A percentile compares a stretch with the other conserved stretches of the same genome.
Evolutionary conservation across 495 filamentous ascomycete genomes (phyloP).

Genomic region (Evernia prunastri): DNA sequence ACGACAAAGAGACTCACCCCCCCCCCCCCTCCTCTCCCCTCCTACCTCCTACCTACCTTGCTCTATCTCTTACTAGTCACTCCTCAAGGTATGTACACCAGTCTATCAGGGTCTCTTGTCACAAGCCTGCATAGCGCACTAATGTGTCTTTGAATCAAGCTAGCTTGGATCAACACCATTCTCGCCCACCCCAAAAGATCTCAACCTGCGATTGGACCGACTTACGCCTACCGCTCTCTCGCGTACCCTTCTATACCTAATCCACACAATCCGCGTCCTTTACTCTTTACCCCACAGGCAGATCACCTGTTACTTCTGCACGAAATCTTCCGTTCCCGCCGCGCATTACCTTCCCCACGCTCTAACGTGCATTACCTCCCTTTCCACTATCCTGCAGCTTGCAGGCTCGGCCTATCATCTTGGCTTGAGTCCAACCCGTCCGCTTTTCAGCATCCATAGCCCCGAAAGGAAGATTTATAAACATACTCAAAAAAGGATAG

Average conservation of each 20-base stretch:
- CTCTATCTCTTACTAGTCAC: too few relatives aligned
- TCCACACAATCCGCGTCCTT: neutral
- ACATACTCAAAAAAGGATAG: neutral
- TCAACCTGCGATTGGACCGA: conserved; percentile 16
- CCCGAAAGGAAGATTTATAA: neutral
- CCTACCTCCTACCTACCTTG: neutral
- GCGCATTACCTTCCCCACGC: conserved; percentile 20
- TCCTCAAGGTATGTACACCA: neutral
- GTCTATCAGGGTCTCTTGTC: conserved; percentile 12
- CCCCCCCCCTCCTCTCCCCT: neutral
- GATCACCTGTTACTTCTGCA: conserved; percentile 27
- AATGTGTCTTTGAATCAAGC: conserved; percentile 12
- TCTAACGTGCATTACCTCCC: conserved; percentile 20
- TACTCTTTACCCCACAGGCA: conserved; percentile 22
- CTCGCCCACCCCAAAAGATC: conserved; percentile 15
- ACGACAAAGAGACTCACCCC: neutral
- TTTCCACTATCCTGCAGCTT: conserved; percentile 18
- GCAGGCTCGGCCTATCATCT: conserved; percentile 13
- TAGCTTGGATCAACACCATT: neutral
- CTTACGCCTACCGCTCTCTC: conserved; percentile 8
- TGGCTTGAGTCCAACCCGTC: conserved; percentile 8
- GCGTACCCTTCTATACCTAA: conserved; percentile 11
- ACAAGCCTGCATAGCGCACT: conserved; percentile 23
- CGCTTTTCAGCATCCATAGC: neutral
- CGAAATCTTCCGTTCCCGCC: conserved; percentile 28